These are phyloP conservation scores for Streptanthus diversifolius DNA, from an alignment of 345 rosid genomes.

Conservation along the genomic window DNA sequence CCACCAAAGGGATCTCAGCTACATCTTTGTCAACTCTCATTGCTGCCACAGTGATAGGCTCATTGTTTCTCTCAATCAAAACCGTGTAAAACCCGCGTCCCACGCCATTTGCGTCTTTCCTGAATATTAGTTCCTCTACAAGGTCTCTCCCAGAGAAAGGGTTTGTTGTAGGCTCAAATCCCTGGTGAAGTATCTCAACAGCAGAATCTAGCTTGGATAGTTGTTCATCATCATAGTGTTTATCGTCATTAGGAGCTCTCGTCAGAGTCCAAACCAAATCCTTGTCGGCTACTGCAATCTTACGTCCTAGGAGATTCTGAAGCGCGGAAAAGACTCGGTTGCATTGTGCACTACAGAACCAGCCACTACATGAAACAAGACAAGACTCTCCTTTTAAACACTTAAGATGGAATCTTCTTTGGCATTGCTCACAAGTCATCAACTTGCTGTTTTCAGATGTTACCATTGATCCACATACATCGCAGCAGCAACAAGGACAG, in stretches of 20 bases:
- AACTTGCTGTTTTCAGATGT: not conserved
- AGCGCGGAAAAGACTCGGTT: constrained; percentile 34
- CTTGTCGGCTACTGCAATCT: constrained; percentile 34
- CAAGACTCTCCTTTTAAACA: constrained; percentile 37
- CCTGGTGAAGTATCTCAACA: constrained; percentile 61
- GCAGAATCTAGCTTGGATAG: constrained; percentile 49
- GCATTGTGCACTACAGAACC: constrained; percentile 63
- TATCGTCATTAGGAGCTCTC: constrained; percentile 33
- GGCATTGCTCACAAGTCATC: constrained; percentile 53
- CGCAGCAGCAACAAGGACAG: constrained; percentile 72
- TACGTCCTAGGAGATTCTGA: constrained; percentile 45
- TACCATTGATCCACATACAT: constrained; percentile 39
- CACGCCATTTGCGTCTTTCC: not conserved
- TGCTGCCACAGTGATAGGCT: constrained; percentile 51
- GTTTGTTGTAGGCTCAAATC: constrained; percentile 64
- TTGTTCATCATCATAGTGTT: constrained; percentile 33
- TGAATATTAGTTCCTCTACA: constrained; percentile 53
- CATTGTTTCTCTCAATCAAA: constrained; percentile 50
- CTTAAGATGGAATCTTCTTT: constrained; percentile 45
- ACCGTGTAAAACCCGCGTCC: constrained; percentile 55
- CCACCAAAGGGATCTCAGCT: constrained; percentile 68
- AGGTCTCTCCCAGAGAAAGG: constrained; percentile 51
- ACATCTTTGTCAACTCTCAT: constrained; percentile 59
- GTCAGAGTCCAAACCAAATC: constrained; percentile 64
- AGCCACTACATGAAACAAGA: not conserved